These are phyloP conservation scores for Diatrype stigma DNA, from an alignment of 2,329 filamentous ascomycete species.

Conservation along the genomic window DNA sequence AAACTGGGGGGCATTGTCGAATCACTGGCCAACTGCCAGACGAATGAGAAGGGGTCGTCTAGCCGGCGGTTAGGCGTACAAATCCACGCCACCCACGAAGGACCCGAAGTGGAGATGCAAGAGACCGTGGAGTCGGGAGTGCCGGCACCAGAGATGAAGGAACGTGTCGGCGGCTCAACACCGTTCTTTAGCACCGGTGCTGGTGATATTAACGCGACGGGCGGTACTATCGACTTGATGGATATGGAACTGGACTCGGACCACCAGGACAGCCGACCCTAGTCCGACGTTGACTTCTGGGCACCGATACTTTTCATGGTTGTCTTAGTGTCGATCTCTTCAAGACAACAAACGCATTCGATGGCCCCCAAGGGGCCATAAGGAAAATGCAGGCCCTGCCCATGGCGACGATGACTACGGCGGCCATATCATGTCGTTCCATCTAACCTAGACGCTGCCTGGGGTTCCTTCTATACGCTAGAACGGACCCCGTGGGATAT, in stretches of 20 bases:
- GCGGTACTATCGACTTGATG: conserved; percentile 25
- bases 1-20: conserved; percentile 15
- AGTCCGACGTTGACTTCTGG: neutral
- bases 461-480: too few relatives aligned
- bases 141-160: conserved; percentile 42
- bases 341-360: neutral
- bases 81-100: conserved; percentile 13
- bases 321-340: neutral
- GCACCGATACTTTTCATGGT: neutral
- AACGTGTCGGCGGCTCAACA: conserved; percentile 26
- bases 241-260: conserved; percentile 34
- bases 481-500: too few relatives aligned
- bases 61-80: neutral
- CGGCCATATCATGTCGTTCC: too few relatives aligned
- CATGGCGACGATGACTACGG: too few relatives aligned
- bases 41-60: conserved; percentile 6
- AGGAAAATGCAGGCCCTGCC: too few relatives aligned
- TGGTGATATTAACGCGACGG: conserved; percentile 12
- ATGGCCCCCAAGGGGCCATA: too few relatives aligned
- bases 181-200: conserved; percentile 21
- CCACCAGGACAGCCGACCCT: conserved; percentile 6
- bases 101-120: conserved; percentile 11
- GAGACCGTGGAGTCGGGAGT: neutral
- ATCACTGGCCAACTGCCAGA: conserved; percentile 14
- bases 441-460: too few relatives aligned